Evolutionary conservation across 768 basidiomycete genomes (phyloP), one percentile per base, ranked within the genome.

Genomic region (Gelatoporia subvermispora): DNA sequence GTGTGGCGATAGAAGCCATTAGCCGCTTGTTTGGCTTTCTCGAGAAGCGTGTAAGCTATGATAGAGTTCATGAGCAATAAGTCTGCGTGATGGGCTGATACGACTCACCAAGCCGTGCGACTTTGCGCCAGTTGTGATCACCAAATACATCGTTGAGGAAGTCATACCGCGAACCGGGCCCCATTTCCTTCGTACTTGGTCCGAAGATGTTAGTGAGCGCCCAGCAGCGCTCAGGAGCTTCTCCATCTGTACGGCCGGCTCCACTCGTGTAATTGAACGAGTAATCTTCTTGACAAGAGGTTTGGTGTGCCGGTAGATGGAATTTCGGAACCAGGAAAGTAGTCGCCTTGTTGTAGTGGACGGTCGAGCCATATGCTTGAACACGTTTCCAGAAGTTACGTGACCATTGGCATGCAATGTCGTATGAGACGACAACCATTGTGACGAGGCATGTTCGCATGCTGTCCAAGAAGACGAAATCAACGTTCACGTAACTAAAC

Each of bases 201-300:
- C 64, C 66, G 0, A 62, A 52, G 0, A 59, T 48, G 47, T 73
- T 72, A 8, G 63, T 55, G 8, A 54, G 55, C 0, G 69, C 48
- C 75, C 75, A 77, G 0, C 49, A 54, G 0, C 54, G 54, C 38
- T 77, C 75, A 0, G 70, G 58, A 0, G 58, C 68, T 41, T 76
- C 69, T 0, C 72, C 66, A 55, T 69, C 68, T 2, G 57, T 61
- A 2, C 60, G 58, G 9, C 65, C 68, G 23, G 57, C 55, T 4
- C 67, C 61, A 2, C 47, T 35, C 9, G 51, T 44, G 42, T 62
- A 64, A 21, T 65, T 67, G 13, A 75, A 52, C 1, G 60, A 67
- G 41, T 57, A 72, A 1, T 45, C 45, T 16, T 44, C 49, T 7
- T 66, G 65, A 41, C 71, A 72, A 3, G 50, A 20, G 0, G 54